These are phyloP conservation scores for Babesia gibsoni DNA, from an alignment of 169 alveolate species.

Conservation along the genomic window DNA sequence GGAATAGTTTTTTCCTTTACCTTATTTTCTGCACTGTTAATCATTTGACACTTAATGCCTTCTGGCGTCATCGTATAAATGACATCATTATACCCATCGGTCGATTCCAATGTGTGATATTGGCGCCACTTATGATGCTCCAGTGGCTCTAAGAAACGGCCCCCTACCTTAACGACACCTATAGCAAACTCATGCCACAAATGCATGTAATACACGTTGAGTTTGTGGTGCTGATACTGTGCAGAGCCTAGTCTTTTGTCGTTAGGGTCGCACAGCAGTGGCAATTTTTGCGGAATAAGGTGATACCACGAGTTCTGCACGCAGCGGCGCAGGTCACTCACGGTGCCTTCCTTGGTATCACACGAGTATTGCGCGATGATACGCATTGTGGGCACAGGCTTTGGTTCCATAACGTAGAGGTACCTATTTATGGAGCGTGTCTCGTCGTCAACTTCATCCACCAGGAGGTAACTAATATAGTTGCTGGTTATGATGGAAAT, in stretches of 20 bases:
- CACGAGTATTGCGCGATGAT: not conserved
- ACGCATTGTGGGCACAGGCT: not conserved
- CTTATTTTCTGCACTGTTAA: not conserved
- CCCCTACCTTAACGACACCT: not conserved
- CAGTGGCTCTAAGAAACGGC: not conserved
- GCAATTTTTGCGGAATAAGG: not conserved
- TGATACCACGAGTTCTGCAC: conserved; percentile 2
- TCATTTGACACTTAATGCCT: not conserved
- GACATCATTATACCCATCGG: not conserved
- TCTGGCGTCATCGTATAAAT: conserved; percentile 18
- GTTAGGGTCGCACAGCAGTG: not conserved
- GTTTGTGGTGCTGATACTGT: not conserved
- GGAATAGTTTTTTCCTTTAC: not conserved
- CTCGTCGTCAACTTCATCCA: conserved; percentile 20
- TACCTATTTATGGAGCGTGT: conserved; percentile 1
- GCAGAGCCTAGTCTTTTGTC: conserved; percentile 10
- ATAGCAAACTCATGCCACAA: conserved; percentile 1
- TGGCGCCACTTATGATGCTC: conserved; percentile 25
- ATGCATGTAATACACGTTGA: not conserved
- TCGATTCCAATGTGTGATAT: conserved; percentile 2
- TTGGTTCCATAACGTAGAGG: conserved; percentile 23
- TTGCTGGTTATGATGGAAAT: conserved; percentile 6
- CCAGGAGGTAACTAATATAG: conserved; percentile 15
- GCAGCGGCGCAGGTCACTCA: not conserved
- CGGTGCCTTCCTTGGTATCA: not conserved